Evolutionary conservation across 2,329 filamentous ascomycete genomes (phyloP).

Genomic region (Metarhizium sp.): DNA sequence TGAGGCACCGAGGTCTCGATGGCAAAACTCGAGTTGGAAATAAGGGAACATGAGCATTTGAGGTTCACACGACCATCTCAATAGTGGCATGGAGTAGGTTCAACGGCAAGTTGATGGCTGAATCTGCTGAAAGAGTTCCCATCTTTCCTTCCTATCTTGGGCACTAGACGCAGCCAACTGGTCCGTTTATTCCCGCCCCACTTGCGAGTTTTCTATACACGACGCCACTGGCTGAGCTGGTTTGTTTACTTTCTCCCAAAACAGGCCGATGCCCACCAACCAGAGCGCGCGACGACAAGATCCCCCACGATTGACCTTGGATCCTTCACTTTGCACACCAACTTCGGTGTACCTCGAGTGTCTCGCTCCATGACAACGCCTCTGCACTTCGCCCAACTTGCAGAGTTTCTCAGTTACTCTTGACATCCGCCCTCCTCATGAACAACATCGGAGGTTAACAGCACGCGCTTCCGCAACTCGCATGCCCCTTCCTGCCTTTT

Average conservation of each 20-base stretch:
- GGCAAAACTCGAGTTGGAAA: too few species aligned
- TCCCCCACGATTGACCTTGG: conserved; percentile 5
- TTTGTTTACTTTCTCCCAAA: conserved; percentile 29
- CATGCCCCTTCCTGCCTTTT: conserved; percentile 6
- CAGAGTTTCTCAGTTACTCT: neutral
- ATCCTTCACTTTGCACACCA: neutral
- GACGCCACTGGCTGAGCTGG: neutral
- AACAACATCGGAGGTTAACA: neutral
- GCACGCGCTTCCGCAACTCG: neutral
- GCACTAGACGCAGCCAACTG: too few species aligned
- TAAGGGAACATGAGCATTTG: too few species aligned
- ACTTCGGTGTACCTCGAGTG: neutral
- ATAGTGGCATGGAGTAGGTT: too few species aligned
- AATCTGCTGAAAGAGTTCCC: too few species aligned
- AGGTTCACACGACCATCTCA: too few species aligned
- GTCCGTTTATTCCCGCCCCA: too few species aligned
- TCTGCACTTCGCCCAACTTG: neutral
- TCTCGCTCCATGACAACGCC: neutral
- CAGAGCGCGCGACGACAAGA: conserved; percentile 8
- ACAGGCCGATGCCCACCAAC: conserved; percentile 12
- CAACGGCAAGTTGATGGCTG: too few species aligned
- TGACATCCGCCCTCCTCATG: neutral
- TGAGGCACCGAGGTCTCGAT: too few species aligned
- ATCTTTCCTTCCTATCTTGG: too few species aligned
- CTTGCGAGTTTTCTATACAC: too few species aligned